phyloP scores from a whole-genome alignment of 306 rosid species.

The Quercus alba region DNA sequence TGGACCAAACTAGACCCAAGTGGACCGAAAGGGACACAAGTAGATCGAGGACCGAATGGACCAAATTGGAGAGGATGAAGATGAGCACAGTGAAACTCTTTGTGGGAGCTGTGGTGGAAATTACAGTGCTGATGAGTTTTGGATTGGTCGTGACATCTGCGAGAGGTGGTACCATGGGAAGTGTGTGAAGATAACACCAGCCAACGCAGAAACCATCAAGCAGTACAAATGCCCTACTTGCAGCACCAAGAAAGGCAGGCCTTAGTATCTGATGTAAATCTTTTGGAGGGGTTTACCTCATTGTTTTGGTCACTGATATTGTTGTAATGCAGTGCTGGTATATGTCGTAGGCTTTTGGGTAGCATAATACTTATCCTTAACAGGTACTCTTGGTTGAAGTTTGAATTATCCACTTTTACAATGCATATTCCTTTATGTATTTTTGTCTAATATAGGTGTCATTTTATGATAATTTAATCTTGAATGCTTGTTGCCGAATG shows the following conservation, averaged over 20 bases:
- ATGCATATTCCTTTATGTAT: background rate
- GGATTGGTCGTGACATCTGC: constrained; percentile 64
- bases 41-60: too few species aligned
- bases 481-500: too few species aligned
- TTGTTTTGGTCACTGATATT: background rate
- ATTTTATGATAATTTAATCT: background rate
- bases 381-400: background rate
- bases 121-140: constrained; percentile 52
- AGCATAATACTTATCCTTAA: background rate
- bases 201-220: constrained; percentile 48
- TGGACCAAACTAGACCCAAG: too few species aligned
- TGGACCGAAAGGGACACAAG: too few species aligned
- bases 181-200: constrained; percentile 64
- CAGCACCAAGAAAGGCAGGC: constrained; percentile 42
- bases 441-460: background rate
- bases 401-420: background rate
- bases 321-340: constrained; percentile 16
- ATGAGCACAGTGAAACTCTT: constrained; percentile 50
- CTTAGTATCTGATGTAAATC: constrained; percentile 5
- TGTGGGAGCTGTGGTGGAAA: constrained; percentile 65
- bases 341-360: background rate
- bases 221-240: constrained; percentile 63
- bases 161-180: constrained; percentile 64
- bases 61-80: constrained; percentile 37
- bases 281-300: background rate